Conservation (phyloP, 805 yeast genomes). For the Yarrowia divulgata region DNA sequence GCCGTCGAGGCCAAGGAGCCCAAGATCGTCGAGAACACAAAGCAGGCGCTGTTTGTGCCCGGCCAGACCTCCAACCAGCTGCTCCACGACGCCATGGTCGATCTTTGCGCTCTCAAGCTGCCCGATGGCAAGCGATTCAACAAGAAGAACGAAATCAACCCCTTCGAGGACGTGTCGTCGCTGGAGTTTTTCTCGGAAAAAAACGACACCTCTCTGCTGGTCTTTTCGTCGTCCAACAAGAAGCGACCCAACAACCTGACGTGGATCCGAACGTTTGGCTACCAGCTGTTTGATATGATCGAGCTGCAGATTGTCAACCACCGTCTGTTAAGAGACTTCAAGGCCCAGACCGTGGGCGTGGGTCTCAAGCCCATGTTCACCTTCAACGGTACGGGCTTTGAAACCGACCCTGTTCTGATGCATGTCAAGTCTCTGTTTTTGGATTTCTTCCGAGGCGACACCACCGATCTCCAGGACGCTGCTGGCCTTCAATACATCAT, state of each 20-base stretch:
- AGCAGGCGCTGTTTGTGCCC: constrained; percentile 88
- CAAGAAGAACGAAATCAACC: constrained; percentile 86
- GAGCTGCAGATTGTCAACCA: constrained; percentile 76
- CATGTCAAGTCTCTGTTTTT: constrained; percentile 87
- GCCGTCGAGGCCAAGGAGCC: constrained; percentile 89
- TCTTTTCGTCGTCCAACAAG: constrained; percentile 79
- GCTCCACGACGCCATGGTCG: constrained; percentile 87
- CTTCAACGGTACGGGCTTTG: constrained; percentile 92
- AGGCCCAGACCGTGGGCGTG: constrained; percentile 76
- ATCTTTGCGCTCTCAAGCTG: constrained; percentile 86
- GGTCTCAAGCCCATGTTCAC: constrained; percentile 95
- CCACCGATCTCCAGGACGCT: constrained; percentile 82
- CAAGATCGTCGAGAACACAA: constrained; percentile 86
- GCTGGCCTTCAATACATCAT: constrained; percentile 94
- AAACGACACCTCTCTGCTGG: constrained; percentile 87
- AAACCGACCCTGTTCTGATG: constrained; percentile 81
- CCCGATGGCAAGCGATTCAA: constrained; percentile 87
- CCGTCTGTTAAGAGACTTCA: constrained; percentile 82
- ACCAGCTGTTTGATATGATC: constrained; percentile 90
- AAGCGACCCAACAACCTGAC: constrained; percentile 93
- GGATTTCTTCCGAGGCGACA: constrained; percentile 87
- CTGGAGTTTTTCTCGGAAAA: constrained; percentile 94
- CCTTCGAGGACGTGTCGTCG: constrained; percentile 87
- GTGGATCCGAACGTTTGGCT: constrained; percentile 88
- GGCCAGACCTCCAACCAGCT: constrained; percentile 81